Evolutionary conservation across 495 filamentous ascomycete genomes (phyloP).

Genomic region (Chaetomidium leptoderma): DNA sequence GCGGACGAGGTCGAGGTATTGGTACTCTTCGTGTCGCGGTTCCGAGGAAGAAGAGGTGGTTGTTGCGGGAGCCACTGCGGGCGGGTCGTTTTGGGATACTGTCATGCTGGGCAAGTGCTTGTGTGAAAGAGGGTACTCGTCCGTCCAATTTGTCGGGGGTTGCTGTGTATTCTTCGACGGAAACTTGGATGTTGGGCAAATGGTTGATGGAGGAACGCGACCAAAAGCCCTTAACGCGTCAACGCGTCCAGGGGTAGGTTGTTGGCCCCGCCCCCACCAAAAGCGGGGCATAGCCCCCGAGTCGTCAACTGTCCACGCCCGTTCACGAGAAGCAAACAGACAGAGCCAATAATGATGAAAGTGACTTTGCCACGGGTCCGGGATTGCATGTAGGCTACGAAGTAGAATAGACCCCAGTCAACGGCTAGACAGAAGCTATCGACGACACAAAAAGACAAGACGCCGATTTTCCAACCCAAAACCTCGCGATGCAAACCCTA

Average conservation of each 20-base stretch:
- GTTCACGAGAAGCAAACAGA: neutral
- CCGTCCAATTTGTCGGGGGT: neutral
- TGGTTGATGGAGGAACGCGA: neutral
- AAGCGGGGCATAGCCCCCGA: neutral
- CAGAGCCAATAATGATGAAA: too few relatives aligned
- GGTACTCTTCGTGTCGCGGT: conserved; percentile 29
- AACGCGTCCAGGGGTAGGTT: neutral
- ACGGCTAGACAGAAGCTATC: too few relatives aligned
- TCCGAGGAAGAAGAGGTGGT: neutral
- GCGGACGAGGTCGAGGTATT: conserved; percentile 33
- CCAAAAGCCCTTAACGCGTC: conserved; percentile 3
- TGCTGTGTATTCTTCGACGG: neutral
- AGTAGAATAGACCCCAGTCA: too few relatives aligned
- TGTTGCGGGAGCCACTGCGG: neutral
- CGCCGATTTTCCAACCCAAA: too few relatives aligned
- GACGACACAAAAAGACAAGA: too few relatives aligned
- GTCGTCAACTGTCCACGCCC: too few relatives aligned
- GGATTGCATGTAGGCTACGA: too few relatives aligned
- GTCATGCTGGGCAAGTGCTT: conserved; percentile 12
- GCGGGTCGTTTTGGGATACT: conserved; percentile 6
- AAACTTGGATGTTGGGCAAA: neutral
- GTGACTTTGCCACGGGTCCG: too few relatives aligned
- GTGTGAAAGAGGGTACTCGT: neutral
- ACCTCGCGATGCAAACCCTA: too few relatives aligned
- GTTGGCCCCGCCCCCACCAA: neutral